Base-by-base conservation (phyloP, 495 filamentous ascomycete species). In the Penicillium cinerascens region DNA sequence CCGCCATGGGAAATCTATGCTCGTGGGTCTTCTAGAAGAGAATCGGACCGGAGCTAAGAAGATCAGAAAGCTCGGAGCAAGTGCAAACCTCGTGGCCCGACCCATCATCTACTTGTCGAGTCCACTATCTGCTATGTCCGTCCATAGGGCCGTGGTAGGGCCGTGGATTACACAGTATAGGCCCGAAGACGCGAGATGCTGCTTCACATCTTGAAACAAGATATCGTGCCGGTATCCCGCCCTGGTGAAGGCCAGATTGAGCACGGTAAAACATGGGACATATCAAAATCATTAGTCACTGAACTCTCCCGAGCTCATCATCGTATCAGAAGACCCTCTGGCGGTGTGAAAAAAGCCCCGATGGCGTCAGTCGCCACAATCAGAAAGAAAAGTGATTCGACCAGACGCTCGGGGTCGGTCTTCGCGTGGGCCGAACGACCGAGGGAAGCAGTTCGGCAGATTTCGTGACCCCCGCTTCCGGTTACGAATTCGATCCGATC, bases 371-470 rank as follows among this genome's bases (percentile, higher is more conserved):
- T 49, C 33, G 29, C 23, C 22, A 43, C 40, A 21, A 36, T 18
- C 15, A 18, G 18, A 26, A 11, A 20, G 29, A 15, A 43, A 26
- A 15, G 18, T 21, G 10, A 38, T 26, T 47, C 45, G 17, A 17
- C 17, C 2, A 39, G 25, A 8, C 6, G 15, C 25, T 53, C 50
- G 43, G 44, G 4, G 5, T 54, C 51, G 51, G 51, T 3, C 51
- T 47, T 54, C 51, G 27, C 44, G 45, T 35, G 51, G 44, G 8
- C 51, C 45, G 51, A 54, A 54, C 3, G 29, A 18, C 51, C 51
- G 51, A 53, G 44, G 26, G 44, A 44, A 35, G 26, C 37, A 1
- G 1, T 21, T 49, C 38, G 44, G 39, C 29, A 54, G 38, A 54
- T 48, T n/a, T 37, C 40, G 39, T 37, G 9, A 8, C 38, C n/a